Evolutionary conservation across 495 filamentous ascomycete genomes (phyloP).

Genomic region (Xylaria venustula): DNA sequence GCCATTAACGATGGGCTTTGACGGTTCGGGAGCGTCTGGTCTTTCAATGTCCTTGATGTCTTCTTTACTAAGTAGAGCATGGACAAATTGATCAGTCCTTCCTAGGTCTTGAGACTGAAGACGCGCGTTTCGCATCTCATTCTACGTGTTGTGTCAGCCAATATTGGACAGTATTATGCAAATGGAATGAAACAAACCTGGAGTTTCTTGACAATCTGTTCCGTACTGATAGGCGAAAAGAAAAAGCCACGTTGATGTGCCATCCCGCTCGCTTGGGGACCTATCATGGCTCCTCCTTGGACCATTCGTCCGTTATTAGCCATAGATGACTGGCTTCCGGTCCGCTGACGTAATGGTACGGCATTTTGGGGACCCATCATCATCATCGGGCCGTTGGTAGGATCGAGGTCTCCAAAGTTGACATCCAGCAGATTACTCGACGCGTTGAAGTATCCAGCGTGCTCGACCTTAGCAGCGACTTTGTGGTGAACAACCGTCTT

Average conservation of each 20-base stretch:
- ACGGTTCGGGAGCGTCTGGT: slow-evolving; percentile 44
- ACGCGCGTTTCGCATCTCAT: slow-evolving; percentile 82
- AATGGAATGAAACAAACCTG: slow-evolving; percentile 60
- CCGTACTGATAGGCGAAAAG: slow-evolving; percentile 85
- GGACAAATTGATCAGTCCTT: slow-evolving; percentile 78
- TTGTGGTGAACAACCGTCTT: slow-evolving; percentile 98
- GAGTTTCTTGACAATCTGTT: slow-evolving; percentile 91
- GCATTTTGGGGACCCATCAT: slow-evolving; percentile 46
- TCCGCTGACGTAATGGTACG: slow-evolving; percentile 60
- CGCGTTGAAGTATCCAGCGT: slow-evolving; percentile 73
- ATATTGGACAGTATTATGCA: slow-evolving; percentile 3
- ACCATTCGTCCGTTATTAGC: slow-evolving; percentile 56
- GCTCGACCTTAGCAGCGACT: slow-evolving; percentile 92
- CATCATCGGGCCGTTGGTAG: slow-evolving; percentile 68
- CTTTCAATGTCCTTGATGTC: slow-evolving; percentile 63
- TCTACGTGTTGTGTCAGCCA: slow-evolving; percentile 46
- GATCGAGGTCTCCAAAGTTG: slow-evolving; percentile 85
- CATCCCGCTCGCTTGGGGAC: slow-evolving; percentile 52
- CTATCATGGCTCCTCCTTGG: slow-evolving; percentile 41
- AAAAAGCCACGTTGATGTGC: slow-evolving; percentile 58
- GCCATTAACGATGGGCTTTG: slow-evolving; percentile 36
- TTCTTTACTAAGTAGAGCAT: slow-evolving; percentile 68
- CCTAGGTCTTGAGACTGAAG: slow-evolving; percentile 83
- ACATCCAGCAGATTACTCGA: slow-evolving; percentile 76
- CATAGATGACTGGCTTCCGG: slow-evolving; percentile 69